Evolutionary conservation across 805 yeast genomes (phyloP).

Genomic region (Scheffersomyces stipitis): DNA sequence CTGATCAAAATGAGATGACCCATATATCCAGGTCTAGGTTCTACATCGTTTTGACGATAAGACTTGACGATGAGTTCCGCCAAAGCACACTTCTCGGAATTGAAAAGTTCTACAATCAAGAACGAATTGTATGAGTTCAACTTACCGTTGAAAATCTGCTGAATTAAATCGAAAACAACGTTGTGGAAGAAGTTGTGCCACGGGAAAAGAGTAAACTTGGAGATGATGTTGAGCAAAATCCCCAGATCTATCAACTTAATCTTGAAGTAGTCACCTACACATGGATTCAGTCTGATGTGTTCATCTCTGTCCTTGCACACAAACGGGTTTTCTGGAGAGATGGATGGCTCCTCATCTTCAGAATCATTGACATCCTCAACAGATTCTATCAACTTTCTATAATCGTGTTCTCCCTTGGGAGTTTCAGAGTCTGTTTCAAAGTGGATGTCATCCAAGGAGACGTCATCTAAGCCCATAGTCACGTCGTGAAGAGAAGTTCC

Average conservation of each 20-base stretch:
- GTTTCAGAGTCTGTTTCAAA: conserved; percentile 20
- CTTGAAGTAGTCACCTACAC: conserved; percentile 86
- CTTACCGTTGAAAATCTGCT: conserved; percentile 92
- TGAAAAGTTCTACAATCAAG: conserved; percentile 31
- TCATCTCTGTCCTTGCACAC: conserved; percentile 36
- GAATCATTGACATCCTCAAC: conserved; percentile 35
- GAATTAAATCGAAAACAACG: conserved; percentile 94
- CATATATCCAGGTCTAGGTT: conserved; percentile 86
- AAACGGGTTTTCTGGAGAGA: conserved; percentile 44
- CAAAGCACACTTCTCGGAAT: conserved; percentile 41
- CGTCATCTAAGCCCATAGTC: conserved; percentile 37
- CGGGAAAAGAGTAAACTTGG: conserved; percentile 79
- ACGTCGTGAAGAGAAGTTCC: conserved; percentile 24
- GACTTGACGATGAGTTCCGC: conserved; percentile 25
- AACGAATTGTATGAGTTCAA: conserved; percentile 78
- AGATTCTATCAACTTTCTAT: conserved; percentile 17
- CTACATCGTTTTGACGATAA: conserved; percentile 46
- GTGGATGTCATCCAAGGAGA: conserved; percentile 36
- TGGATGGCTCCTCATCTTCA: conserved; percentile 45
- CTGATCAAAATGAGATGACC: conserved; percentile 94
- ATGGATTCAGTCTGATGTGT: conserved; percentile 51
- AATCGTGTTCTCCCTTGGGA: conserved; percentile 16
- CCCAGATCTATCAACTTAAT: conserved; percentile 75
- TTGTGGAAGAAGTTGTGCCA: conserved; percentile 98
- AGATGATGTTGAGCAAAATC: conserved; percentile 64